A percentile compares a stretch with the other conserved stretches of the same genome.
These are phyloP conservation scores for Flagelloscypha sp. DNA, from an alignment of 768 basidiomycete species.

Conservation along the genomic window DNA sequence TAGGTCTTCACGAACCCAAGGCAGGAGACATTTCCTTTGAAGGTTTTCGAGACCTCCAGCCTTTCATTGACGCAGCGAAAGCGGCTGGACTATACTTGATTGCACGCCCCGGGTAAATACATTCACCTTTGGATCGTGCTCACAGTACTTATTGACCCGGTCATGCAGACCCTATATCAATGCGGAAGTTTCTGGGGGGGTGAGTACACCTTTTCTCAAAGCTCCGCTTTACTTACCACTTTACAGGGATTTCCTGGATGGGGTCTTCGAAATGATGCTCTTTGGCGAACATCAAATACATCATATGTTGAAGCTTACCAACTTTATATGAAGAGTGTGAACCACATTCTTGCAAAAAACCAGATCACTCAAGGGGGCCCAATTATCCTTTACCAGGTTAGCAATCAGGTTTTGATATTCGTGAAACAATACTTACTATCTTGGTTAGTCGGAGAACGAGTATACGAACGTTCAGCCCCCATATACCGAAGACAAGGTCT, in stretches of 20 bases:
- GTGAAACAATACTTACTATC: neutral
- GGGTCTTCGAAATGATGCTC: constrained; percentile 41
- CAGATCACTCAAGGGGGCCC: constrained; percentile 56
- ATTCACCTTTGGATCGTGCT: neutral
- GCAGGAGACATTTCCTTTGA: constrained; percentile 44
- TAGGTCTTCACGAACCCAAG: constrained; percentile 37
- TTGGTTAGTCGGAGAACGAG: constrained; percentile 42
- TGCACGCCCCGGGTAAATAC: constrained; percentile 37
- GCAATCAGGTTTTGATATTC: neutral
- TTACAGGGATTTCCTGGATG: constrained; percentile 53
- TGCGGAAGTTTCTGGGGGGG: constrained; percentile 39
- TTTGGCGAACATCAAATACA: constrained; percentile 35
- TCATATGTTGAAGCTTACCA: constrained; percentile 40
- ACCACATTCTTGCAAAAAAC: constrained; percentile 37
- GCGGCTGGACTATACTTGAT: constrained; percentile 49
- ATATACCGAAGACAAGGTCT: constrained; percentile 31
- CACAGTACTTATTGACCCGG: neutral
- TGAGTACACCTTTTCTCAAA: no score
- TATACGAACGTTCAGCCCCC: constrained; percentile 35
- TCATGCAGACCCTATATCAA: constrained; percentile 35
- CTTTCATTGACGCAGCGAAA: constrained; percentile 48
- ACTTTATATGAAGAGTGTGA: constrained; percentile 40
- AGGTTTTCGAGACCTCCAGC: constrained; percentile 45
- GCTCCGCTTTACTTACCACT: no score
- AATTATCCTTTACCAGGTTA: constrained; percentile 34